Conservation (phyloP, 2,329 filamentous ascomycete species). For the Calonectria pteridis region DNA sequence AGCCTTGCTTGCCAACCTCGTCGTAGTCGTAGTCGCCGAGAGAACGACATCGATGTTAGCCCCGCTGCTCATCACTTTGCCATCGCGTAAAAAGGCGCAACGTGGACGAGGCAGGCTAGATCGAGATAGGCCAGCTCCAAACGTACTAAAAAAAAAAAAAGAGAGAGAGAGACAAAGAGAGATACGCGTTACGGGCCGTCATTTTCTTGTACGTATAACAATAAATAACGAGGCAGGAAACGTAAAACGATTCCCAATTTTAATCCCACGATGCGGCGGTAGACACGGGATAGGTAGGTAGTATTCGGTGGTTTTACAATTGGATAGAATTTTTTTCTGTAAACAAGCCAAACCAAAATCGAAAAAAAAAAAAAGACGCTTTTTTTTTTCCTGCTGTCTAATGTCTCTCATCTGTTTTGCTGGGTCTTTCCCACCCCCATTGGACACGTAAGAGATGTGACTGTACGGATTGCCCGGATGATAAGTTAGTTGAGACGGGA, state of each 20-base stretch:
- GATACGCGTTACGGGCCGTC: constrained; percentile 14
- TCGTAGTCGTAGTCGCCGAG: constrained; percentile 29
- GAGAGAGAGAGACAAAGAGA: too few relatives aligned
- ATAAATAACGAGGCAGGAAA: constrained; percentile 17
- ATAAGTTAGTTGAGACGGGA: constrained; percentile 18
- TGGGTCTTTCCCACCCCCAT: neutral
- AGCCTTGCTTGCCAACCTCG: constrained; percentile 11
- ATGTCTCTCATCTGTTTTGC: constrained; percentile 17
- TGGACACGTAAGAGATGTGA: constrained; percentile 27
- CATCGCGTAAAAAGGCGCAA: constrained; percentile 50
- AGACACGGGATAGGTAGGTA: constrained; percentile 13
- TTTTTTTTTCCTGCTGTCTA: neutral
- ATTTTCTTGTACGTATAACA: constrained; percentile 13
- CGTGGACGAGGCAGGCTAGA: constrained; percentile 32
- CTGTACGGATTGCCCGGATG: constrained; percentile 13
- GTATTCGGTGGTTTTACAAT: constrained; percentile 9
- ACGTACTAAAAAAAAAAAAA: constrained; percentile 15
- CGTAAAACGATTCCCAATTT: constrained; percentile 22
- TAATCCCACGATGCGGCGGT: constrained; percentile 6
- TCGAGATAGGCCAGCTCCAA: constrained; percentile 15
- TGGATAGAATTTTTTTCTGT: neutral
- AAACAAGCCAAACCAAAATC: neutral
- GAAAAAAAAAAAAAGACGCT: constrained; percentile 12
- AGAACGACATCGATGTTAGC: constrained; percentile 18
- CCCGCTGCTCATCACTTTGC: constrained; percentile 31